Percentiles rank a stretch among this genome's conserved stretches.
Evolutionary conservation across 2,329 filamentous ascomycete species (phyloP).

Genomic region (Penicillium sp.): DNA sequence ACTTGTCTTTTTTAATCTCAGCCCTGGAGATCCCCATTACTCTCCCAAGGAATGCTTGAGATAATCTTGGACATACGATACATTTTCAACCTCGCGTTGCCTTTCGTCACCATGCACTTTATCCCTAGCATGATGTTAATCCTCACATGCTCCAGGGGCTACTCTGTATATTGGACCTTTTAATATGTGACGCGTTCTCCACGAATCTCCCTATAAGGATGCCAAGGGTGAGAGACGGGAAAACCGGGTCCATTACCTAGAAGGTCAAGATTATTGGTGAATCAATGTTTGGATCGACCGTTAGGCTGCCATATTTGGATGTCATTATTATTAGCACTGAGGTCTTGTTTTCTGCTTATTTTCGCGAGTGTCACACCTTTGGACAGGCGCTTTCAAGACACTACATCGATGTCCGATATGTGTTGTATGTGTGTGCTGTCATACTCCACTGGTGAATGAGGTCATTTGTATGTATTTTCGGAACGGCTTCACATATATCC

Average conservation of each 20-base stretch:
- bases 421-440: background rate
- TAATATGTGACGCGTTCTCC: constrained; percentile 17
- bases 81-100: background rate
- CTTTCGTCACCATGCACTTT: background rate
- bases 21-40: background rate
- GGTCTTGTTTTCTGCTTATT: constrained; percentile 5
- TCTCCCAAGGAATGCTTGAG: background rate
- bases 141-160: background rate
- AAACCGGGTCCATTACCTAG: constrained; percentile 8
- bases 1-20: background rate
- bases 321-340: background rate
- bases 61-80: background rate
- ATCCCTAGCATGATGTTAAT: constrained; percentile 13
- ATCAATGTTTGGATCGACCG: constrained; percentile 9
- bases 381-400: background rate
- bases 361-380: background rate
- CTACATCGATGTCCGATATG: background rate
- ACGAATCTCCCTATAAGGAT: constrained; percentile 12
- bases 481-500: background rate
- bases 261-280: constrained; percentile 6
- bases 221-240: constrained; percentile 3
- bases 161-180: background rate
- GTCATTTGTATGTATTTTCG: background rate
- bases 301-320: background rate
- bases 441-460: background rate